Evolutionary conservation across 176 grass and related monocot species (phyloP), one percentile per base, ranked within the genome.

Genomic region (Zoysia pacifica): DNA sequence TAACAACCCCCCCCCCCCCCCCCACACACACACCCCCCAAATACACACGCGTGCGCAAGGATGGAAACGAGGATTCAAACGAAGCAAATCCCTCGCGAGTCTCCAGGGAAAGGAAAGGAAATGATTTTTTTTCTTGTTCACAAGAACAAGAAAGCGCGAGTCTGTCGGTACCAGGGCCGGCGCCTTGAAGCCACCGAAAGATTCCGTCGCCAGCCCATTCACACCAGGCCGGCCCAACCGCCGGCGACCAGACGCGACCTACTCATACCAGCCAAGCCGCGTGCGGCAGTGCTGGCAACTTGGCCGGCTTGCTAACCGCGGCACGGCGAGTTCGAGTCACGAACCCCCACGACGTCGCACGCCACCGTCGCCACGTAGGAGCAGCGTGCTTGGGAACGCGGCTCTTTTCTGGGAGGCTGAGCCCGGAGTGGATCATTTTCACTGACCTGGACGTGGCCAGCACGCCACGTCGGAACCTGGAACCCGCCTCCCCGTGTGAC

Each of bases 391-490:
- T 28, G 28, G 28, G 28, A 28, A 28, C 28, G 28, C 28, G 28
- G 28, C 28, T 28, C 28, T 28, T 28, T 53, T 39, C 2, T 61
- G 1, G 58, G 58, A 35, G 69, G 13, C 35, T 18, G 61, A 2
- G 7, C 46, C 7, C 20, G 28, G 18, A 16, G 44, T 1, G 64
- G 76, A 89, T 81, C 13, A 81, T 76, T 59, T 59, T 56, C 55
- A 76, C 67, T 65, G 72, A 87, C 85, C 72, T 55, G 46, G 50
- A 11, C 72, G 62, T 5, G 75, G 6, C 62, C 16, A 14, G 54
- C 70, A 75, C 76, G 54, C 81, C 86, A 88, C 81, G 81, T 88
- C 48, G 70, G 80, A 72, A 48, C 46, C 54, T 7, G 47, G 70
- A 65, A 75, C 48, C 46, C 40, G 64, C 41, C 76, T 18, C 56